Evolutionary conservation across 495 filamentous ascomycete species (phyloP).

Genomic region (Cercophora samala): DNA sequence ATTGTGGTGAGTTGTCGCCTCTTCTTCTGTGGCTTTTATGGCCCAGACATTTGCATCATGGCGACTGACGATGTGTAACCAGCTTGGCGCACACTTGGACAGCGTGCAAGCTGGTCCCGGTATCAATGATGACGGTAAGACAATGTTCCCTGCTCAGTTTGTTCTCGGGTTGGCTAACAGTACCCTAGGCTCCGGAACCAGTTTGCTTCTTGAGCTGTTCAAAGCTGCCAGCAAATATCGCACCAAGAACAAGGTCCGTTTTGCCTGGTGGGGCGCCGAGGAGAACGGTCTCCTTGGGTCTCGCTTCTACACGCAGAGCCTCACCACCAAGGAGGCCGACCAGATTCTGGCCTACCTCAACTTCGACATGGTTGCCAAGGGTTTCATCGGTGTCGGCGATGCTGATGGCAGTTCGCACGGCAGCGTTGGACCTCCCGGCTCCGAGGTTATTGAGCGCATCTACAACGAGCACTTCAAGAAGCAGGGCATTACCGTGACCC

Average conservation of each 20-base stretch:
- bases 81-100: constrained; percentile 44
- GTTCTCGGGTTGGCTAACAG: constrained; percentile 18
- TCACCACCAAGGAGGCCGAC: constrained; percentile 34
- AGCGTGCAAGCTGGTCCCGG: constrained; percentile 45
- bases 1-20: constrained; percentile 24
- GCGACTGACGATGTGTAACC: not conserved
- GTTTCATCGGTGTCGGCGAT: constrained; percentile 44
- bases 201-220: constrained; percentile 41
- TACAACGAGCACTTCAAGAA: constrained; percentile 34
- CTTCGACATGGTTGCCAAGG: constrained; percentile 43
- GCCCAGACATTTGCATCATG: not conserved
- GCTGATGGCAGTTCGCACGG: constrained; percentile 38
- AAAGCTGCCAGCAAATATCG: constrained; percentile 30
- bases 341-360: constrained; percentile 46
- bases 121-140: constrained; percentile 28
- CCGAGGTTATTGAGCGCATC: constrained; percentile 39
- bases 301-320: constrained; percentile 35
- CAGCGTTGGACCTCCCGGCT: constrained; percentile 33
- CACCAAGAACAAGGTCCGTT: constrained; percentile 40
- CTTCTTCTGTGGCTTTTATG: not conserved
- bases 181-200: constrained; percentile 36
- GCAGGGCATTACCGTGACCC: constrained; percentile 33
- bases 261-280: constrained; percentile 49
- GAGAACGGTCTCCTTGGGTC: constrained; percentile 45
- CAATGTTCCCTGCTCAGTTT: not conserved